Evolutionary conservation across 129 eudicot genomes (phyloP), one percentile per base, ranked within the genome.

Genomic region (Cynara cardunculus): DNA sequence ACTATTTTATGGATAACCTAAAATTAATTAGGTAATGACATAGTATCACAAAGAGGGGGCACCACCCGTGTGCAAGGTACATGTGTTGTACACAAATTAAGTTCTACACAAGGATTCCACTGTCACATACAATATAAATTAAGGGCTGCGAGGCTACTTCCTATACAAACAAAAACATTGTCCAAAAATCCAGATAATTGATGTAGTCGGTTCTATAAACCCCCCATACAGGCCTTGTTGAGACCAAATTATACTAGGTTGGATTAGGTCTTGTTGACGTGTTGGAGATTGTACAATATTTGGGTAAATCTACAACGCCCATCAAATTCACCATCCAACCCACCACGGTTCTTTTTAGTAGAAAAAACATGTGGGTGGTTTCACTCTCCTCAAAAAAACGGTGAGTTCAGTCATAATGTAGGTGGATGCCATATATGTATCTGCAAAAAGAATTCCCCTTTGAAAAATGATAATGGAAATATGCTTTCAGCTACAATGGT

Each of bases 31-130:
- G 82, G 37, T 69, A 26, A 28, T 6, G 53, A 68, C 65, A 25
- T 22, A 39, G 31, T 39, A 66, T 61, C 24, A 22, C 64, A 78
- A 69, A 39, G 66, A 68, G 75, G 34, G 25, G 74, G 67, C 27
- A n/a, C 65, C 30, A 25, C 44, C 67, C 81, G 26, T 78, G 69
- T 78, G 69, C 82, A 27, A 27, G 69, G 25, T 41, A 44, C 64
- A 18, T 56, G 21, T 18, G n/a, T 56, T 41, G 28, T 39, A 28
- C 41, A 68, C 14, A 78, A 41, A 78, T 30, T 69, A 67, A 5
- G 22, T 78, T 78, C 62, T 24, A 19, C 46, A 68, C 21, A 46
- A 27, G 25, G 24, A 7, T 7, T 37, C 31, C 62, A 25, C 59
- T 22, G 10, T 39, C 11, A 21, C 30, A 37, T 39, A 39, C 24